Percentiles rank a stretch among this genome's conserved stretches.
These are phyloP conservation scores for Herpetomonas muscarum DNA, from an alignment of 208 protist genomes.

Conservation along the genomic window DNA sequence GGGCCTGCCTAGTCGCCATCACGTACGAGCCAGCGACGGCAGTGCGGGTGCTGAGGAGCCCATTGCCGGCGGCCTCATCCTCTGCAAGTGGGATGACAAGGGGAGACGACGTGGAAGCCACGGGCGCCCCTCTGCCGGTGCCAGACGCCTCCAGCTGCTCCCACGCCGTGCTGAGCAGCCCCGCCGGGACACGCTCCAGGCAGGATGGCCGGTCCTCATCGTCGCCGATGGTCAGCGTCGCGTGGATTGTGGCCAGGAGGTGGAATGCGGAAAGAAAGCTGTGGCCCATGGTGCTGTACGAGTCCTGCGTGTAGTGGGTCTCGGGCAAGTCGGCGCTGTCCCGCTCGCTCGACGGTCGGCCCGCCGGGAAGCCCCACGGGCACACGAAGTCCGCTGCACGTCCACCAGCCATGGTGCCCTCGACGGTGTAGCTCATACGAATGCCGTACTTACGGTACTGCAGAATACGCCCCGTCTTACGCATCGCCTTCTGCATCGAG, in stretches of 20 bases:
- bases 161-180: slow-evolving; percentile 12
- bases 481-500: slow-evolving; percentile 86
- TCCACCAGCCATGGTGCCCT: slow-evolving; percentile 92
- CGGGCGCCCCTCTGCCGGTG: not conserved
- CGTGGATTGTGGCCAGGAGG: not conserved
- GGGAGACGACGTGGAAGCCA: not conserved
- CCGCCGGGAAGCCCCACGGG: not conserved
- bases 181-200: not conserved
- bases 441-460: slow-evolving; percentile 90
- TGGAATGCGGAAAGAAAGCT: slow-evolving; percentile 13
- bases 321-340: too few relatives aligned
- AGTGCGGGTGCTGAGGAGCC: not conserved
- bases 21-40: slow-evolving; percentile 54
- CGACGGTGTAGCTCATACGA: slow-evolving; percentile 93
- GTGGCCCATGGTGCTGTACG: slow-evolving; percentile 13
- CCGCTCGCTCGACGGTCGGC: not conserved
- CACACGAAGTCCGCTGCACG: slow-evolving; percentile 11
- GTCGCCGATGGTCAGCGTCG: slow-evolving; percentile 13
- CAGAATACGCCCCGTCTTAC: slow-evolving; percentile 86
- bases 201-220: too few relatives aligned
- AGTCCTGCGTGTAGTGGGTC: slow-evolving; percentile 23
- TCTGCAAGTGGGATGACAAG: not conserved
- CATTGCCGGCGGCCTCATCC: not conserved
- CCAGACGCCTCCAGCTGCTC: slow-evolving; percentile 1
- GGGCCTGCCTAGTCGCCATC: slow-evolving; percentile 43